phyloP scores from a whole-genome alignment of 495 filamentous ascomycete species.

The Tuber melanosporum region DNA sequence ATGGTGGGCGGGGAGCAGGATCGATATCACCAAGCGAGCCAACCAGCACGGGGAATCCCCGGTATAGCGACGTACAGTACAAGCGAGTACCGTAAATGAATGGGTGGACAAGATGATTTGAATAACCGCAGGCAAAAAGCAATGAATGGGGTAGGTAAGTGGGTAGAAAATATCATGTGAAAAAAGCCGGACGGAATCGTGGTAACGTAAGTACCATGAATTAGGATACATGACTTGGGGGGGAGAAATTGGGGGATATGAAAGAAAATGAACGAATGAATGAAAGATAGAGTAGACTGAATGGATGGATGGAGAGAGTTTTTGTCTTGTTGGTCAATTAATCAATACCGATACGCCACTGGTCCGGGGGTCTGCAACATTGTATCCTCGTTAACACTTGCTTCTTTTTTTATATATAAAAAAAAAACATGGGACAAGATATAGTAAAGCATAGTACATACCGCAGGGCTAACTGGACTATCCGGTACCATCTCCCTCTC shows the following conservation, averaged over 20 bases:
- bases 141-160: neutral
- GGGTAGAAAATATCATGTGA: neutral
- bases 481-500: slow-evolving; percentile 3
- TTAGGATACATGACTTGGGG: neutral
- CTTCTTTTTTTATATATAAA: neutral
- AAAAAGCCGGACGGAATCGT: neutral
- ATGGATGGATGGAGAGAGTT: neutral
- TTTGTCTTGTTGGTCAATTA: neutral
- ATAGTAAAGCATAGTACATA: slow-evolving; percentile 14
- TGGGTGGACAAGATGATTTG: neutral
- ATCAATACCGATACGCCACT: slow-evolving; percentile 26
- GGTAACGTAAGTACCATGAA: neutral
- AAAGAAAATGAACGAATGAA: neutral
- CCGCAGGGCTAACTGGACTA: slow-evolving; percentile 38
- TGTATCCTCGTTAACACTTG: slow-evolving; percentile 1
- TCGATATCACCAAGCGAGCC: neutral
- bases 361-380: slow-evolving; percentile 17
- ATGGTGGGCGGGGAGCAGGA: neutral
- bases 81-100: neutral
- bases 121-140: neutral
- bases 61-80: neutral
- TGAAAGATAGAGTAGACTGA: neutral
- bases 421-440: neutral
- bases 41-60: neutral
- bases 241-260: too few species aligned